Evolutionary conservation across 805 yeast genomes (phyloP).

Genomic region (Myxozyma vanderwaltii): DNA sequence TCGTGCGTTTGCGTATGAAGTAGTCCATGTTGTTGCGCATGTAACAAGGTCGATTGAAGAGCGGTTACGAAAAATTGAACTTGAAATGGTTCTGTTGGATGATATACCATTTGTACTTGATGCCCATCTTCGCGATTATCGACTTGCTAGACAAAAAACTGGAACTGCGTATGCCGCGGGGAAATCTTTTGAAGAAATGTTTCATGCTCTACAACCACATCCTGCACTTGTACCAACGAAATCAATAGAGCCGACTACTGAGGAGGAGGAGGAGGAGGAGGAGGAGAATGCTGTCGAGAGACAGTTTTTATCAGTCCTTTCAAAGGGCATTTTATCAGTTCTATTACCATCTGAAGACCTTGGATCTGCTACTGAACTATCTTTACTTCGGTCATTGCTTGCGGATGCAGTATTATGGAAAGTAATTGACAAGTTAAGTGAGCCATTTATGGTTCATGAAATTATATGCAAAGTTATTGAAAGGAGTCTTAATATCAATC

Average conservation of each 20-base stretch:
- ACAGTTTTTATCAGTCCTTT: conserved; percentile 45
- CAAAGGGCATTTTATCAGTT: conserved; percentile 43
- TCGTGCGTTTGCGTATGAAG: conserved; percentile 48
- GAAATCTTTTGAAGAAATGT: conserved; percentile 42
- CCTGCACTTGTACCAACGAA: conserved; percentile 39
- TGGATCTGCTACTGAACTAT: conserved; percentile 46
- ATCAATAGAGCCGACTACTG: background rate
- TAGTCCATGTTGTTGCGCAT: conserved; percentile 47
- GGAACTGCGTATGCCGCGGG: conserved; percentile 43
- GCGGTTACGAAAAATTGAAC: conserved; percentile 40
- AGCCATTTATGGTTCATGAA: conserved; percentile 57
- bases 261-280: too few species aligned
- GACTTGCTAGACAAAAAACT: conserved; percentile 38
- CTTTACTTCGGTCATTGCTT: conserved; percentile 47
- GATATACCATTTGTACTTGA: conserved; percentile 50
- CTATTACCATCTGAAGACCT: conserved; percentile 49
- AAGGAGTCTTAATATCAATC: conserved; percentile 20
- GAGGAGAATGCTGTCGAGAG: conserved; percentile 25
- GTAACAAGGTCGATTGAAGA: conserved; percentile 47
- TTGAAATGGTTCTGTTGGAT: conserved; percentile 48
- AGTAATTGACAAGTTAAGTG: conserved; percentile 49
- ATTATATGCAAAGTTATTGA: conserved; percentile 42
- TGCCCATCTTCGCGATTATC: conserved; percentile 44
- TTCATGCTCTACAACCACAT: conserved; percentile 44
- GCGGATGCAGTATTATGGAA: conserved; percentile 50